These are phyloP conservation scores for Phytopythium vexans DNA, from an alignment of 352 stramenopile genomes.

Conservation along the genomic window DNA sequence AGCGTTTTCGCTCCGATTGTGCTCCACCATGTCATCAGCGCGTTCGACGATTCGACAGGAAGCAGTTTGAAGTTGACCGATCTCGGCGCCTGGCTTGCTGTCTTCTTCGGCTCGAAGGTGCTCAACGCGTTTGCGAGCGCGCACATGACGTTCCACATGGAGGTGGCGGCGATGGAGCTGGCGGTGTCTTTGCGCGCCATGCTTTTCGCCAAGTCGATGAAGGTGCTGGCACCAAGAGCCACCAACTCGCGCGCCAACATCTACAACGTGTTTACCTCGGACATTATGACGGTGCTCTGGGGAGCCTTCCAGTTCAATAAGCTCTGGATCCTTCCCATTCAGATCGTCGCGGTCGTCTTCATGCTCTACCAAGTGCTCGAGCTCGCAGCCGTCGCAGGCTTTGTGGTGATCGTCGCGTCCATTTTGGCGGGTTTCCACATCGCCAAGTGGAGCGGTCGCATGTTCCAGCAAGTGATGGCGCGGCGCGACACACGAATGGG, in stretches of 20 bases:
- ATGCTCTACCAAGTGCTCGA: conserved; percentile 45
- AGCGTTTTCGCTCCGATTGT: conserved; percentile 39
- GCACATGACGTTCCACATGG: conserved; percentile 23
- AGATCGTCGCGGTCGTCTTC: conserved; percentile 28
- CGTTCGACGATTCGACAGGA: conserved; percentile 10
- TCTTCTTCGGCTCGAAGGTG: conserved; percentile 36
- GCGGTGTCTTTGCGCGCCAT: conserved; percentile 33
- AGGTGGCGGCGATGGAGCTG: conserved; percentile 24
- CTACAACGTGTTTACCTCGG: conserved; percentile 91
- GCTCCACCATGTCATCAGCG: conserved; percentile 42
- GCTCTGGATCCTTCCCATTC: conserved; percentile 45
- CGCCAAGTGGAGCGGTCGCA: conserved; percentile 29
- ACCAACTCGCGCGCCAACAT: conserved; percentile 56
- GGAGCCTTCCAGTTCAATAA: conserved; percentile 40
- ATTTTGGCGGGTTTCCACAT: conserved; percentile 51
- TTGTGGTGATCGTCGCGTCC: conserved; percentile 25
- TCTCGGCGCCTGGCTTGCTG: conserved; percentile 29
- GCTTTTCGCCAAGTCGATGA: conserved; percentile 37
- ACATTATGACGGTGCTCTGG: conserved; percentile 61
- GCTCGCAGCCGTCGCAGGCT: conserved; percentile 33
- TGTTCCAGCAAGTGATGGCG: conserved; percentile 80
- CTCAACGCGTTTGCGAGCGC: conserved; percentile 19
- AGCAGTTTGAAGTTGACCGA: conserved; percentile 8
- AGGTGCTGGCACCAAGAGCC: not conserved
- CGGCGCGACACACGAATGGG: conserved; percentile 89